These are phyloP conservation scores for Aspergillus puulaauensis DNA, from an alignment of 2,329 filamentous ascomycete genomes.

Conservation along the genomic window DNA sequence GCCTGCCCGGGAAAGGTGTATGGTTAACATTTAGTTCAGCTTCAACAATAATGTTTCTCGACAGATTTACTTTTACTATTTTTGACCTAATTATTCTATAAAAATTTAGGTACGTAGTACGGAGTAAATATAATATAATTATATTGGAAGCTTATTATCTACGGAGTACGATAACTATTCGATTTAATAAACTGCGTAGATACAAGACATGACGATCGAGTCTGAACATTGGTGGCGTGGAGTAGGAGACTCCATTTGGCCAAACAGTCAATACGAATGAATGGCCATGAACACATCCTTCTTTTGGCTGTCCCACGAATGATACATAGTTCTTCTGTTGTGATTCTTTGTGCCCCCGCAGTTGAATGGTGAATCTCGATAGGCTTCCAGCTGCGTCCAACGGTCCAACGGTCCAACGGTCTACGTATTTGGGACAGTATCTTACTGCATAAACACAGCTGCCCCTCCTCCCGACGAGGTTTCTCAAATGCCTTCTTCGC, in stretches of 20 bases:
- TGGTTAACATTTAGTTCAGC: too few relatives aligned
- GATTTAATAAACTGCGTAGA: too few relatives aligned
- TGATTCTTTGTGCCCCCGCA: neutral
- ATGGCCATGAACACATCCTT: neutral
- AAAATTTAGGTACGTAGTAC: too few relatives aligned
- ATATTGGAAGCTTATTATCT: too few relatives aligned
- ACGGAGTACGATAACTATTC: too few relatives aligned
- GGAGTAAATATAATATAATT: too few relatives aligned
- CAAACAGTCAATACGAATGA: neutral
- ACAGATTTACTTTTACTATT: too few relatives aligned
- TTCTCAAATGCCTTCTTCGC: neutral
- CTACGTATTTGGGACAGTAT: neutral
- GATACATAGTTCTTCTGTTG: neutral
- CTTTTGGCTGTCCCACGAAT: neutral
- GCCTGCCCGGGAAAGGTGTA: neutral
- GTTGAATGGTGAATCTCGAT: neutral
- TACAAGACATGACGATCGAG: neutral
- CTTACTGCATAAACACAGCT: neutral
- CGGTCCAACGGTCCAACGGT: neutral
- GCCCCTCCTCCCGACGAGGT: neutral
- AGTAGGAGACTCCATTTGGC: neutral
- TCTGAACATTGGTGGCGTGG: neutral
- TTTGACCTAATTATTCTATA: too few relatives aligned
- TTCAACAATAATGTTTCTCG: too few relatives aligned
- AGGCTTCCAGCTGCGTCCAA: neutral